These are phyloP conservation scores for Leccinum pellstonianum DNA, from an alignment of 768 basidiomycete species.

Conservation along the genomic window DNA sequence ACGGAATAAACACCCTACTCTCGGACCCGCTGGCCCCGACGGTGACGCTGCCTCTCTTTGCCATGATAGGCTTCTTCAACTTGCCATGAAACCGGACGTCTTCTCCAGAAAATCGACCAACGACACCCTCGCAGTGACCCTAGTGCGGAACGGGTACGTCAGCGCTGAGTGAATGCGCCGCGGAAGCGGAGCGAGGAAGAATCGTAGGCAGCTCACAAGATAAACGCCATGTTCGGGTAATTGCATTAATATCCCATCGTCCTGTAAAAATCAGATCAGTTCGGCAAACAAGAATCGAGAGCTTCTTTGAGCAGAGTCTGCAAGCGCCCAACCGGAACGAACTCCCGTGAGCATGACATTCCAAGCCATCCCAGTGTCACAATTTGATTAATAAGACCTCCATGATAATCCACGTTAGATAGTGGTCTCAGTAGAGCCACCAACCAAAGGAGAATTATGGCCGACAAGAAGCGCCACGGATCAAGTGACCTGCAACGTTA, in stretches of 20 bases:
- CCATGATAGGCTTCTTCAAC: conserved; percentile 78
- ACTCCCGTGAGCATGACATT: neutral
- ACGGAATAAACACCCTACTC: conserved; percentile 19
- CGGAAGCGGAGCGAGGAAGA: no score
- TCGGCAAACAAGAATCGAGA: neutral
- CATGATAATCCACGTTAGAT: no score
- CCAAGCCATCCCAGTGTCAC: neutral
- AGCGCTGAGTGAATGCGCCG: neutral
- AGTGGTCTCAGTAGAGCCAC: no score
- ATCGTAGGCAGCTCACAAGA: conserved; percentile 49
- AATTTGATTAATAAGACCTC: neutral
- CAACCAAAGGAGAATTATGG: neutral
- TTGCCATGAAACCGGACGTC: conserved; percentile 70
- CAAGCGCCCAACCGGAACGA: no score
- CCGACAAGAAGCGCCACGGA: neutral
- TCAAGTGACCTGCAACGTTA: neutral
- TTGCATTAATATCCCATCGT: conserved; percentile 79
- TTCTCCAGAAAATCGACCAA: conserved; percentile 65
- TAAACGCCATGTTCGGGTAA: conserved; percentile 54
- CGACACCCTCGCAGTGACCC: conserved; percentile 88
- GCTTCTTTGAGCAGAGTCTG: neutral
- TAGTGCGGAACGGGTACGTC: conserved; percentile 24
- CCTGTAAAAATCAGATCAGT: conserved; percentile 40
- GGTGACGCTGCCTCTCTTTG: conserved; percentile 49
- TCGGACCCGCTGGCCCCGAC: conserved; percentile 2